phyloP scores from a whole-genome alignment of 345 rosid species.

The Noccaea bulbosa region DNA sequence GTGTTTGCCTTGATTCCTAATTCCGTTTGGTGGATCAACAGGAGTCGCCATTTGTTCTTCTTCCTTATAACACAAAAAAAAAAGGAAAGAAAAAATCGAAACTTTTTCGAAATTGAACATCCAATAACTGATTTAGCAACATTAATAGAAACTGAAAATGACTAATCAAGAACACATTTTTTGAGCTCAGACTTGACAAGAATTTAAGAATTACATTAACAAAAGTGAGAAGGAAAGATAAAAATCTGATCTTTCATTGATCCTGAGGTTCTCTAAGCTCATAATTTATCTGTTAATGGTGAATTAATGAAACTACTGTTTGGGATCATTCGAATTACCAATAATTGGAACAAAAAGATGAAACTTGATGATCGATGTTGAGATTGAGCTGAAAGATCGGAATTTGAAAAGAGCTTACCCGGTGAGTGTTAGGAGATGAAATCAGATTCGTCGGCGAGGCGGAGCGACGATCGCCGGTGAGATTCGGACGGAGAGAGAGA shows the following conservation, averaged over 20 bases:
- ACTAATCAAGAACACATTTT: conserved; percentile 1
- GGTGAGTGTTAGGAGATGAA: neutral
- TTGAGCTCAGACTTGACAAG: neutral
- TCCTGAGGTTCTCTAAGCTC: conserved; percentile 9
- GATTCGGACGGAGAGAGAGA: conserved; percentile 26
- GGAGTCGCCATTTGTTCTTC: conserved; percentile 68
- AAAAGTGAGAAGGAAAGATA: conserved; percentile 3
- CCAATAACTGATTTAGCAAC: neutral
- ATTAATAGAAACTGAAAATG: conserved; percentile 18
- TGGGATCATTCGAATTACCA: conserved; percentile 13
- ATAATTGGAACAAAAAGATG: conserved; percentile 3
- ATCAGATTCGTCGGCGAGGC: conserved; percentile 32
- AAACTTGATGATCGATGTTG: conserved; percentile 33
- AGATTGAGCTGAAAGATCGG: conserved; percentile 21
- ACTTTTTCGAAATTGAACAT: neutral
- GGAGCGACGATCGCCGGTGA: conserved; percentile 34
- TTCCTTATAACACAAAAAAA: neutral
- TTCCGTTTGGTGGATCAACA: conserved; percentile 87
- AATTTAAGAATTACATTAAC: neutral
- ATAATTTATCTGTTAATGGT: neutral
- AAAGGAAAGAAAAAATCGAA: neutral
- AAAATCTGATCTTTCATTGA: conserved; percentile 1
- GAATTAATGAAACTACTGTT: neutral
- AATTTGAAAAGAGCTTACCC: conserved; percentile 28
- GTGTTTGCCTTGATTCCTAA: conserved; percentile 66